Conservation (phyloP, 2,329 filamentous ascomycete genomes). For the Alternaria ventricosa region DNA sequence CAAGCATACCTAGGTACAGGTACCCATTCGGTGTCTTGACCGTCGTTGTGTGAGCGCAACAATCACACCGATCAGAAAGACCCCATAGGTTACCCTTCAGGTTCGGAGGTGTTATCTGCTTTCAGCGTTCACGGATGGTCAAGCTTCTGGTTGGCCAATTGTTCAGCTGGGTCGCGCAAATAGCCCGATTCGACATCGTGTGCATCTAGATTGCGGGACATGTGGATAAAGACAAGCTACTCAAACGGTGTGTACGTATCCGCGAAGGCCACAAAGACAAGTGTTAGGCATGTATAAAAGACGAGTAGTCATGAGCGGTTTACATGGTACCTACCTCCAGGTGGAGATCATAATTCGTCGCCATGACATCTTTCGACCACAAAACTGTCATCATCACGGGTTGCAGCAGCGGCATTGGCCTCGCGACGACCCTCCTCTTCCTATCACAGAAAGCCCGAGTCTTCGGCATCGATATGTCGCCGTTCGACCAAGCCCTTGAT, state of each 20-base stretch:
- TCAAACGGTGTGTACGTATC: not conserved
- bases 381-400: constrained; percentile 26
- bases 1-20: too few relatives aligned
- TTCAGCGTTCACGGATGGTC: not conserved
- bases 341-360: not conserved
- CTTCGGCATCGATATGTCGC: constrained; percentile 34
- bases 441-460: constrained; percentile 26
- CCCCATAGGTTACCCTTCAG: not conserved
- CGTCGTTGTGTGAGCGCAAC: not conserved
- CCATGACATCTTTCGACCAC: constrained; percentile 18
- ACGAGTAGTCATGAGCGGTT: too few relatives aligned
- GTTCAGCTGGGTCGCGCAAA: not conserved
- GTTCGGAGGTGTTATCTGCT: not conserved
- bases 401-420: constrained; percentile 33
- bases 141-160: not conserved
- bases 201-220: not conserved
- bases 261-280: not conserved
- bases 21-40: too few relatives aligned
- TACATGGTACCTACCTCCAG: too few relatives aligned
- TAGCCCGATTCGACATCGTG: not conserved
- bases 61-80: too few relatives aligned
- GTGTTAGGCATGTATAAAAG: not conserved
- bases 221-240: not conserved
- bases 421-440: constrained; percentile 28
- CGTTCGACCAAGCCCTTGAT: constrained; percentile 13